Base-by-base conservation (phyloP, 495 filamentous ascomycete species). In the Oleoguttula mirabilis region DNA sequence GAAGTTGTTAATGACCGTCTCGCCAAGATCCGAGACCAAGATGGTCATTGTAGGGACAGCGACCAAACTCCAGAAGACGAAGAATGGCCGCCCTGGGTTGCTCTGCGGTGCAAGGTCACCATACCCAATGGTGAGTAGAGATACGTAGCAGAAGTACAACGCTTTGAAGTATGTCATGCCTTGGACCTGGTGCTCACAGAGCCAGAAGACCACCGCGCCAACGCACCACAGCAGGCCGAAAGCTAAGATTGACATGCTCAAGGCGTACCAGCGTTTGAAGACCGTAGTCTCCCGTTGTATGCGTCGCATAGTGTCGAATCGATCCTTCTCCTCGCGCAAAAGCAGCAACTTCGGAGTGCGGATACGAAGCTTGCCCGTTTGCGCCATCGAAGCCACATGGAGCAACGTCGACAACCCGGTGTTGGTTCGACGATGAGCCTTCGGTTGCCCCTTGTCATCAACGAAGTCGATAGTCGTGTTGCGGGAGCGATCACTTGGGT, bases 11-110 rank as follows among this genome's bases (percentile, higher is more conserved):
- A 80, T 70, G 31, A 80, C 57, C 0, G 76, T 80, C 44, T 77
- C 70, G 39, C 72, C 75, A 68, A 79, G 75, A 53, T 77, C 71
- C 14, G 65, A 68, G 24, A 80, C 72, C 0, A 80, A 67, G 43
- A 77, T 73, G 0, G 76, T 79, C 75, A 80, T 80, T 2, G 76
- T 80, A 1, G 76, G 76, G 4, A 80, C 69, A 21, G 76, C 75
- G 23, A 79, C 61, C 0, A 79, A 61, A 21, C 45, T 54, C 64
- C 64, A 67, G 1, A 66, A 45, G 2, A 67, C 60, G 49, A 67
- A 67, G 47, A 67, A 62, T 11, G 55, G 55, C n/a, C 62, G 45
- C 0, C 64, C 64, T 3, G 58, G 54, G 35, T 65, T 66, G n/a
- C 45, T 55, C 38, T 64, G 55, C 2, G 64, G 64, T 10, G 57